Evolutionary conservation across 192 early-diverging fungal genomes (phyloP).

Genomic region (Coemansia erecta): DNA sequence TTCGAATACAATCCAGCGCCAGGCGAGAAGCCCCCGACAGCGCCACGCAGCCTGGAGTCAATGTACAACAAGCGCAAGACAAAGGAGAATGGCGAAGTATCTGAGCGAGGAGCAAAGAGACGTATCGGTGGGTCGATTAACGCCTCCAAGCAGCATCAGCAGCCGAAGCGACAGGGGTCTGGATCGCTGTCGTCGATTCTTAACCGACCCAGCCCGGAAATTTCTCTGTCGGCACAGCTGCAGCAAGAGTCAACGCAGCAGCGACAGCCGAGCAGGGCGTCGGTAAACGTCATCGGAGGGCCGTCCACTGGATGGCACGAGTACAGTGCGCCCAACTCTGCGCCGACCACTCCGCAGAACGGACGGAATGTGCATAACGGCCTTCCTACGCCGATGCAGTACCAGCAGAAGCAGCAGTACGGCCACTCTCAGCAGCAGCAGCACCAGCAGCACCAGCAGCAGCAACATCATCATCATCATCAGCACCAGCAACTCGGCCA

Average conservation of each 20-base stretch:
- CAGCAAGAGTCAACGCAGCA: too few relatives aligned
- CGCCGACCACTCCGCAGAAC: too few relatives aligned
- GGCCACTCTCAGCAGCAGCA: not conserved
- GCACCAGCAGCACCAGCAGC: not conserved
- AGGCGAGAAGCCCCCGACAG: constrained; percentile 46
- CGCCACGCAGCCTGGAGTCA: constrained; percentile 52
- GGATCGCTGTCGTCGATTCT: constrained; percentile 7
- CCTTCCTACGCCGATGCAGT: not conserved
- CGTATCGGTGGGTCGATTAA: constrained; percentile 2
- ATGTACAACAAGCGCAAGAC: constrained; percentile 46
- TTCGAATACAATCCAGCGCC: constrained; percentile 46
- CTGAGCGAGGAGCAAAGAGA: constrained; percentile 10
- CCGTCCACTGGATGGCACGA: too few relatives aligned
- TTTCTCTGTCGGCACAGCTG: too few relatives aligned
- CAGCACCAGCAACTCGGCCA: not conserved
- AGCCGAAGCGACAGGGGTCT: not conserved
- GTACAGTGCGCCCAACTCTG: too few relatives aligned
- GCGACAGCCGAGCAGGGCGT: too few relatives aligned
- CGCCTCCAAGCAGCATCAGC: not conserved
- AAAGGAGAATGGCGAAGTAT: not conserved
- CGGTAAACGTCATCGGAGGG: too few relatives aligned
- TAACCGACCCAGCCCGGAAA: too few relatives aligned
- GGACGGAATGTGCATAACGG: too few relatives aligned
- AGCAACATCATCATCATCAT: not conserved
- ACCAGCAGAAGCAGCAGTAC: constrained; percentile 9